These are phyloP conservation scores for Plenodomus lindquistii DNA, from an alignment of 2,329 filamentous ascomycete species.

Conservation along the genomic window DNA sequence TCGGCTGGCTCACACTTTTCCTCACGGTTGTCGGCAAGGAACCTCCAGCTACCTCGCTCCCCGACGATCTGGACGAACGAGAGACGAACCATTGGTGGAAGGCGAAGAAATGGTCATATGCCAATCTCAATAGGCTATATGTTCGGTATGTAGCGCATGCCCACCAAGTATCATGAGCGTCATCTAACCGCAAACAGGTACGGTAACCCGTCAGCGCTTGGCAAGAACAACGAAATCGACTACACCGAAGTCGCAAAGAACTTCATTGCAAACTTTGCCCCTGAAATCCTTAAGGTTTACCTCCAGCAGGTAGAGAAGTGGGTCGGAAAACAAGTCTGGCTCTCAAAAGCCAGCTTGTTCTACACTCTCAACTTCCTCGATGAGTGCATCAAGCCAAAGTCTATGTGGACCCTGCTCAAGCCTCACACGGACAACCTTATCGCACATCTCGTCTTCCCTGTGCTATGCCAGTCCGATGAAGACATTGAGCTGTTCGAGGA, in stretches of 20 bases:
- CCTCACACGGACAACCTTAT: conserved; percentile 91
- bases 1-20: conserved; percentile 96
- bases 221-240: conserved; percentile 74
- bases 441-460: conserved; percentile 92
- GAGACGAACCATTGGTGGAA: conserved; percentile 99
- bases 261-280: conserved; percentile 89
- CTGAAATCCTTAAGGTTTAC: conserved; percentile 95
- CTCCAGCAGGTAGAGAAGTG: conserved; percentile 94
- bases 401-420: conserved; percentile 94
- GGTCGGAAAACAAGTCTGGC: conserved; percentile 92
- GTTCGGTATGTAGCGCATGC: conserved; percentile 66
- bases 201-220: conserved; percentile 78
- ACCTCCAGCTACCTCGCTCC: conserved; percentile 76
- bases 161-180: neutral
- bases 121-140: conserved; percentile 93
- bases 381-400: conserved; percentile 95
- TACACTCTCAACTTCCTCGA: conserved; percentile 95
- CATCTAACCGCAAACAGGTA: conserved; percentile 63
- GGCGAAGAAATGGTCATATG: conserved; percentile 99
- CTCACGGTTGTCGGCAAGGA: conserved; percentile 85
- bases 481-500: conserved; percentile 93
- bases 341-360: conserved; percentile 90
- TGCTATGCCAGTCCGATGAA: conserved; percentile 88
- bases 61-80: conserved; percentile 79
- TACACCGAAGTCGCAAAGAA: conserved; percentile 83